Conservation (phyloP, 192 early-diverging fungal species). For the Powellomyces hirtus region DNA sequence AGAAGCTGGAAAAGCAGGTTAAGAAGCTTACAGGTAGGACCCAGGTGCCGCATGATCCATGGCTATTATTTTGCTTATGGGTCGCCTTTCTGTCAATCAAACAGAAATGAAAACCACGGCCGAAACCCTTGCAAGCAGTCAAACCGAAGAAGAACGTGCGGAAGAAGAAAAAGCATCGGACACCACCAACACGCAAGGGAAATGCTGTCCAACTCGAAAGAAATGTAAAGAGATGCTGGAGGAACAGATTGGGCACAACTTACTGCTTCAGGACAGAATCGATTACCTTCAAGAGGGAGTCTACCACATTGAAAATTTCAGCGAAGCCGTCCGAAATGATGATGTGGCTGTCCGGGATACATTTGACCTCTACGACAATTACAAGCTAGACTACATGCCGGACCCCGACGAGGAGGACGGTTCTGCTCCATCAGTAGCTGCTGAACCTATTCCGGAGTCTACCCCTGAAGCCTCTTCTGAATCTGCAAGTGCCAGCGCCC, state of each 20-base stretch:
- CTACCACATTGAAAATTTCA: neutral
- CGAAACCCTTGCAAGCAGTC: slow-evolving; percentile 24
- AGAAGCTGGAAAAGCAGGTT: slow-evolving; percentile 25
- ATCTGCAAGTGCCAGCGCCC: neutral
- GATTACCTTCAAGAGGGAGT: slow-evolving; percentile 15
- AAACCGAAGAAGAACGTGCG: slow-evolving; percentile 13
- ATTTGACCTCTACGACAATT: slow-evolving; percentile 61
- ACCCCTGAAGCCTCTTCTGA: neutral
- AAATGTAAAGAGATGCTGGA: slow-evolving; percentile 8
- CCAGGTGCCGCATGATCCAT: neutral
- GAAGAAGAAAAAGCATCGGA: neutral
- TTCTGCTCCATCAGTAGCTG: neutral
- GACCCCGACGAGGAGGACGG: neutral
- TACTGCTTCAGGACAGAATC: neutral
- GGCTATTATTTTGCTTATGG: neutral
- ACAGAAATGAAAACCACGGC: slow-evolving; percentile 33
- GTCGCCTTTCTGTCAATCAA: neutral
- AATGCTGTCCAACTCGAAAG: neutral
- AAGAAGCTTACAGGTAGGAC: slow-evolving; percentile 37
- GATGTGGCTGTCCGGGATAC: slow-evolving; percentile 49
- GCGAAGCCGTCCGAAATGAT: neutral
- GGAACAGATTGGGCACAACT: slow-evolving; percentile 9
- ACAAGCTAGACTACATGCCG: slow-evolving; percentile 23
- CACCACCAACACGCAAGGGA: neutral
- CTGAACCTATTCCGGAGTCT: neutral